Evolutionary conservation across 306 rosid genomes (phyloP), one percentile per base, ranked within the genome.

Genomic region (Castanea sativa): DNA sequence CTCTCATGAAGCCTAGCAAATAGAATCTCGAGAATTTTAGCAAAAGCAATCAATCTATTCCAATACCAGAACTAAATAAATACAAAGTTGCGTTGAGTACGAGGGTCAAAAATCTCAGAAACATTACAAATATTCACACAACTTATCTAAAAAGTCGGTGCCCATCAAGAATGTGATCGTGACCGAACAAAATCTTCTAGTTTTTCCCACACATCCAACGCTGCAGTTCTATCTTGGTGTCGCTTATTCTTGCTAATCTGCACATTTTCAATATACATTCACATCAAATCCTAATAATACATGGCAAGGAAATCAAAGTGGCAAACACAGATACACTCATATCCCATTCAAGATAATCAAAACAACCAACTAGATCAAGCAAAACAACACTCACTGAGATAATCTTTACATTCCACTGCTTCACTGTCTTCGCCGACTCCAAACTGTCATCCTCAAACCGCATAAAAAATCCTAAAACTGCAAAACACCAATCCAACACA

Each of bases 341-440:
- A 14, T 11, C 12, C 15, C 74, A 57, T 49, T 23, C 23, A 59
- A 70, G 11, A 9, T 70, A 61, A 79, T 29, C 27, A 70, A 32
- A 51, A 61, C 57, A 72, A 73, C 11, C 23, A 30, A 49, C 49
- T 27, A 76, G 79, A 43, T 63, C 80, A 73, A 82, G 58, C 8
- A 56, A 71, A 10, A 41, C n/a, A 29, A 79, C 71, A 32, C 92
- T 69, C 59, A 93, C 99, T 84, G 99, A 96, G 72, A 96, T 90
- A 30, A 96, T 93, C 92, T 91, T 96, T 38, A 96, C 99, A 85
- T 96, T 96, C 99, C 99, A 96, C 88, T 96, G 98, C 92, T 93
- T 96, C 77, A 93, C 99, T 83, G 33, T 89, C 87, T 89, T 96
- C 1, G 94, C 96, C 0, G 98, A 96, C 82, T 96, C 99, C 82